Evolutionary conservation across 2,329 filamentous ascomycete genomes (phyloP).

Genomic region (Pochonia chlamydosporia): DNA sequence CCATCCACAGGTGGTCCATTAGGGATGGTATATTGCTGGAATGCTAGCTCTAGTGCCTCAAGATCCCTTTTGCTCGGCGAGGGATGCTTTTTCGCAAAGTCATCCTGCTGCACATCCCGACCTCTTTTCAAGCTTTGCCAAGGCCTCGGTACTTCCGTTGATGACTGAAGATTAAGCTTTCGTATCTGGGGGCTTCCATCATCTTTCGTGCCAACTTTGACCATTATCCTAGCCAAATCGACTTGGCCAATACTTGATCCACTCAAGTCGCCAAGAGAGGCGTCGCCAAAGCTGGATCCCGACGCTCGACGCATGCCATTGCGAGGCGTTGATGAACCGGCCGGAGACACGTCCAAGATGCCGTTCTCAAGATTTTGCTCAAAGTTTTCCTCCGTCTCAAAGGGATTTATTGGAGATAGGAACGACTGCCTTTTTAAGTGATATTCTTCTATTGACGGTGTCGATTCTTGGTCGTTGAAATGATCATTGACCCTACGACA

Average conservation of each 20-base stretch:
- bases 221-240: conserved; percentile 9
- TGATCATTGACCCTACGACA: neutral
- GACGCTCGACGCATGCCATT: conserved; percentile 10
- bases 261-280: conserved; percentile 1
- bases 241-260: conserved; percentile 6
- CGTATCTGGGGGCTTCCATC: neutral
- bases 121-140: neutral
- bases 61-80: conserved; percentile 37
- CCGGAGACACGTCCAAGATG: conserved; percentile 27
- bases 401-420: conserved; percentile 15
- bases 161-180: conserved; percentile 3
- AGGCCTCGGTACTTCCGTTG: neutral
- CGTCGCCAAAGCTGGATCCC: neutral
- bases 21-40: conserved; percentile 25
- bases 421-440: neutral
- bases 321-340: conserved; percentile 33
- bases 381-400: conserved; percentile 32
- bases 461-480: neutral
- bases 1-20: conserved; percentile 12
- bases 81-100: conserved; percentile 35
- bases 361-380: conserved; percentile 32
- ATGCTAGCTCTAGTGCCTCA: conserved; percentile 29
- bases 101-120: neutral
- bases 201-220: conserved; percentile 8
- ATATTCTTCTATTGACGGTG: neutral